Evolutionary conservation across 2,329 filamentous ascomycete species (phyloP).

Genomic region (Phialocephala subalpina): DNA sequence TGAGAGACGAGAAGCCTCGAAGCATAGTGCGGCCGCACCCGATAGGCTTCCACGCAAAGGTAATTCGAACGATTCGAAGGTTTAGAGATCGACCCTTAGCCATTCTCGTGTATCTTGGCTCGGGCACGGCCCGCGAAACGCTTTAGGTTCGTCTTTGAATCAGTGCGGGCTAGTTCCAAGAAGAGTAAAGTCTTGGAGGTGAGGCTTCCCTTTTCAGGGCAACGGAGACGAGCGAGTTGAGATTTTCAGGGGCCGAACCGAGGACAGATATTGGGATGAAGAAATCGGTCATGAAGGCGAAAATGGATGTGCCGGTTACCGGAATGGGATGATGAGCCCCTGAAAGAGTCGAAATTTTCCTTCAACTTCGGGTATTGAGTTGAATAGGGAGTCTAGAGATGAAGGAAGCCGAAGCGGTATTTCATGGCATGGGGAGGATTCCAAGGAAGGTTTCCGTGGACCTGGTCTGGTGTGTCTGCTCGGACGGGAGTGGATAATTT

Average conservation of each 20-base stretch:
- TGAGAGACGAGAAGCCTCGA: neutral
- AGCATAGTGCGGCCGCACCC: neutral
- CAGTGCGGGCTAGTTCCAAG: slow-evolving; percentile 2
- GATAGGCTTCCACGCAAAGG: neutral
- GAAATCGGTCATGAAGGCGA: neutral
- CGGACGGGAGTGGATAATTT: neutral
- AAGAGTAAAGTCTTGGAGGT: neutral
- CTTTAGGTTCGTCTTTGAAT: neutral
- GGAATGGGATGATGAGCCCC: slow-evolving; percentile 10
- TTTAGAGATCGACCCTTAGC: neutral
- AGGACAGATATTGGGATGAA: slow-evolving; percentile 1
- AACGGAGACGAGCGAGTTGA: neutral
- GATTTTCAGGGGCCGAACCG: slow-evolving; percentile 21
- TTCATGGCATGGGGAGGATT: too few relatives aligned
- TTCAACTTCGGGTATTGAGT: neutral
- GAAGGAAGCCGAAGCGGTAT: slow-evolving; percentile 1
- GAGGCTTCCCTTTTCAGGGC: slow-evolving; percentile 2
- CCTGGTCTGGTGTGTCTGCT: neutral
- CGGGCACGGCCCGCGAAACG: slow-evolving; percentile 3
- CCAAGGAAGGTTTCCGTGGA: slow-evolving; percentile 1
- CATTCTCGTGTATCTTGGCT: neutral
- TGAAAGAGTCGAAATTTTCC: neutral
- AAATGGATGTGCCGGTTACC: neutral
- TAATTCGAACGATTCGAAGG: neutral
- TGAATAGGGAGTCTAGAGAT: neutral